Base-by-base conservation (phyloP, 139 green algal species). In the Coccomyxa sp. region DNA sequence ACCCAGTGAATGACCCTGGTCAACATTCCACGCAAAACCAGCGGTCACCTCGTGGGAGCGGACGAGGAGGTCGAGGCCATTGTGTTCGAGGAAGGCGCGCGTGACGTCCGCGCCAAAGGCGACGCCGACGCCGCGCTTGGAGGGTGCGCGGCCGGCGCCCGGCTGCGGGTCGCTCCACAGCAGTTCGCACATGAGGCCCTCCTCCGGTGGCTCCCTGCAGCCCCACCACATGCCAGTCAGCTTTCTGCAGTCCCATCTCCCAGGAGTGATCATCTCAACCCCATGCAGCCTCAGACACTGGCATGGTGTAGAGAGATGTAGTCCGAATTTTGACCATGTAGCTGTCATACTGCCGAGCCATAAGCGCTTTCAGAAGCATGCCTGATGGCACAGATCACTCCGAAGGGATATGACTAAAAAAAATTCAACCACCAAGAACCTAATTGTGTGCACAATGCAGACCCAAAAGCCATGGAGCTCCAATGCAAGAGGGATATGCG, bases 141-240 rank as follows among this genome's bases (percentile, higher is more conserved):
- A 96, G 18, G 95, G 93, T 16, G 87, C 84, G 58, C 92, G 86
- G 28, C 96, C 97, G 0, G 81, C 81, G 82, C 86, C 58, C 23
- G 92, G 86, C 74, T 93, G 87, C 13, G 97, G 96, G 88, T 99
- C 97, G 67, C 90, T 96, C 96, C 96, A 99, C 85, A 99, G 88
- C 84, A 94, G 88, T 85, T 99, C 97, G 88, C 96, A 99, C 96
- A 99, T 99, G 59, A 96, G 84, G 7, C 97, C 96, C 31, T 95
- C 94, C 76, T 99, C 97, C 13, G 97, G 95, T 1, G 97, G 97
- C 90, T 99, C 97, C 82, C 92, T 90, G 90, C 82, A 85, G 18
- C 23, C 71, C 3, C 38, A 51, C 38, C 38, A 51, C 38, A 7
- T 51, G 38, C 38, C 38, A 51, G 7, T 51, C 38, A 51, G 3